These are phyloP conservation scores for Triadica sebifera DNA, from an alignment of 345 rosid species.

Conservation along the genomic window DNA sequence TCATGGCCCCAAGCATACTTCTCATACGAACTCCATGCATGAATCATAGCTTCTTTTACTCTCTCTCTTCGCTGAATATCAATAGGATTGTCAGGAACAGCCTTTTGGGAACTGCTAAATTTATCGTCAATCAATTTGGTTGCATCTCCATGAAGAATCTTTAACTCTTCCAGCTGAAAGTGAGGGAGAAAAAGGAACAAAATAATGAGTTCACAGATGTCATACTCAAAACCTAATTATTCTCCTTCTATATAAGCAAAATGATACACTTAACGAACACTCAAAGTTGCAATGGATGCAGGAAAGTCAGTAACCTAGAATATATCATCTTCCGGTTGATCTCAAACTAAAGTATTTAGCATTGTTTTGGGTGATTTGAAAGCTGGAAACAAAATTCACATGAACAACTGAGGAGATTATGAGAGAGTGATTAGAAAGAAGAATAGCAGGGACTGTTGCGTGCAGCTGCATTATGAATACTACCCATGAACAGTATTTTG, in stretches of 20 bases:
- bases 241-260: neutral
- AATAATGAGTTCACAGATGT: neutral
- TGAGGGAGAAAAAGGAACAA: slow-evolving; percentile 14
- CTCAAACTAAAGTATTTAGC: neutral
- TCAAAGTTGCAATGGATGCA: neutral
- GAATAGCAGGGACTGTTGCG: neutral
- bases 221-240: neutral
- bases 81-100: slow-evolving; percentile 54
- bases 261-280: neutral
- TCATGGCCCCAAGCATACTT: slow-evolving; percentile 98
- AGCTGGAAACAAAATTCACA: neutral
- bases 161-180: slow-evolving; percentile 30
- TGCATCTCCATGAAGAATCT: slow-evolving; percentile 13
- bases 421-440: neutral
- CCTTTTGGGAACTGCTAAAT: slow-evolving; percentile 23
- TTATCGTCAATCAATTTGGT: slow-evolving; percentile 5
- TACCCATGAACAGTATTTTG: neutral
- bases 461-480: neutral
- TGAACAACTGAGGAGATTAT: neutral
- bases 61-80: slow-evolving; percentile 70
- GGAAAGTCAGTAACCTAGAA: neutral
- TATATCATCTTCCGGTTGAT: neutral
- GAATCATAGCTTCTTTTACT: slow-evolving; percentile 94
- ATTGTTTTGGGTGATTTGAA: neutral
- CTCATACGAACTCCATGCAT: slow-evolving; percentile 95